Conservation (phyloP, 2,329 filamentous ascomycete species). For the Aschersonia sp. region DNA sequence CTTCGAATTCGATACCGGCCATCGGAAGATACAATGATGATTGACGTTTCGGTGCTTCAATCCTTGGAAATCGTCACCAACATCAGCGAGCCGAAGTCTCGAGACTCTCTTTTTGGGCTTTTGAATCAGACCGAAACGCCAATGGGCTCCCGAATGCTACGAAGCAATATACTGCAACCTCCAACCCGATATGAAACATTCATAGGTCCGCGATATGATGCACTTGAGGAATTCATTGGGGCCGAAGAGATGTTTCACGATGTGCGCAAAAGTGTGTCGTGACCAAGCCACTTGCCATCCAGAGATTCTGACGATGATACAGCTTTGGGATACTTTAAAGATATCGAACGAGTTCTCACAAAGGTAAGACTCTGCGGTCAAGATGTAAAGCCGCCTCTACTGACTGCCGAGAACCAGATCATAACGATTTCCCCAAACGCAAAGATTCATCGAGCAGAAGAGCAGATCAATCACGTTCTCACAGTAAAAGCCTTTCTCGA, state of each 20-base stretch:
- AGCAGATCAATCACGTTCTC: conserved; percentile 74
- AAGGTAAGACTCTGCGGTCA: conserved; percentile 29
- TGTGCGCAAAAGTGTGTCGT: conserved; percentile 46
- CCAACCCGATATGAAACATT: conserved; percentile 54
- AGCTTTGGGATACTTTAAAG: conserved; percentile 61
- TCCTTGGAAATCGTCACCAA: conserved; percentile 89
- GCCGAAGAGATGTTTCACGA: conserved; percentile 78
- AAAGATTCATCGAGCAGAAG: conserved; percentile 56
- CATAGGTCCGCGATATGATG: conserved; percentile 61
- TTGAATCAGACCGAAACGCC: conserved; percentile 75
- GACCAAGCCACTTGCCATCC: not conserved
- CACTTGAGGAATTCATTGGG: conserved; percentile 64
- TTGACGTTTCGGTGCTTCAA: conserved; percentile 75
- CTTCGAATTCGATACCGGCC: conserved; percentile 72
- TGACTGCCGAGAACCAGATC: conserved; percentile 31
- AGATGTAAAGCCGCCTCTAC: not conserved
- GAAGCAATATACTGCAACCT: conserved; percentile 79
- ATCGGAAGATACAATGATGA: conserved; percentile 88
- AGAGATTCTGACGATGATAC: not conserved
- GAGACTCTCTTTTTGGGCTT: conserved; percentile 69
- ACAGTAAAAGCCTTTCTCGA: conserved; percentile 72
- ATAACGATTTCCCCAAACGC: conserved; percentile 58
- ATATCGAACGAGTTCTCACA: conserved; percentile 68
- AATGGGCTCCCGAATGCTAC: conserved; percentile 74
- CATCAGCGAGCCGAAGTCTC: conserved; percentile 60